These are phyloP conservation scores for Nematodospora anomalae DNA, from an alignment of 1,139 yeast genomes.

Conservation along the genomic window DNA sequence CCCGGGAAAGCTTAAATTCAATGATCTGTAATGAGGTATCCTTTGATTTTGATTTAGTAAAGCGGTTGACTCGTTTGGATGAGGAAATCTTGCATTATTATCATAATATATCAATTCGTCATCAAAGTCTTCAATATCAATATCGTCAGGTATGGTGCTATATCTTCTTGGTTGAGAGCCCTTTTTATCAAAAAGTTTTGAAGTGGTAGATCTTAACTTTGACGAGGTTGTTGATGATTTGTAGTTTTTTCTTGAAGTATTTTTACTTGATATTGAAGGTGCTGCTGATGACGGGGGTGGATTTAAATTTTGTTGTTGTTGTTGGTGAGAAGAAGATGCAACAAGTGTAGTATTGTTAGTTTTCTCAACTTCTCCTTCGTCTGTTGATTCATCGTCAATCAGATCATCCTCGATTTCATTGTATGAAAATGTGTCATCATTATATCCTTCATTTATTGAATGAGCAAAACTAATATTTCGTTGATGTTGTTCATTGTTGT, in stretches of 20 bases:
- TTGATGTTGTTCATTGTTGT: not conserved
- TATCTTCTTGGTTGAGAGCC: slow-evolving; percentile 73
- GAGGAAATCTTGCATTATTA: slow-evolving; percentile 20
- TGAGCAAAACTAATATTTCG: slow-evolving; percentile 10
- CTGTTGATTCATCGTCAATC: slow-evolving; percentile 33
- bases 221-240: slow-evolving; percentile 37
- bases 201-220: slow-evolving; percentile 63
- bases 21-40: slow-evolving; percentile 45
- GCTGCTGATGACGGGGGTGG: slow-evolving; percentile 8
- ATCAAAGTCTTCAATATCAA: slow-evolving; percentile 65
- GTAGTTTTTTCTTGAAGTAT: slow-evolving; percentile 25
- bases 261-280: slow-evolving; percentile 27
- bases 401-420: slow-evolving; percentile 32
- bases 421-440: slow-evolving; percentile 27
- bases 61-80: slow-evolving; percentile 33
- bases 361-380: slow-evolving; percentile 27
- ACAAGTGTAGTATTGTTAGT: slow-evolving; percentile 15
- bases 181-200: slow-evolving; percentile 67
- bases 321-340: slow-evolving; percentile 6
- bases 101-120: slow-evolving; percentile 55
- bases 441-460: slow-evolving; percentile 14
- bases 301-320: slow-evolving; percentile 4
- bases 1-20: slow-evolving; percentile 36
- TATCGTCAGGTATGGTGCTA: slow-evolving; percentile 69
- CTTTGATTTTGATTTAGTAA: slow-evolving; percentile 32